phyloP scores from a whole-genome alignment of 202 grass and related monocot genomes.

The Cymbopogon flexuosus region DNA sequence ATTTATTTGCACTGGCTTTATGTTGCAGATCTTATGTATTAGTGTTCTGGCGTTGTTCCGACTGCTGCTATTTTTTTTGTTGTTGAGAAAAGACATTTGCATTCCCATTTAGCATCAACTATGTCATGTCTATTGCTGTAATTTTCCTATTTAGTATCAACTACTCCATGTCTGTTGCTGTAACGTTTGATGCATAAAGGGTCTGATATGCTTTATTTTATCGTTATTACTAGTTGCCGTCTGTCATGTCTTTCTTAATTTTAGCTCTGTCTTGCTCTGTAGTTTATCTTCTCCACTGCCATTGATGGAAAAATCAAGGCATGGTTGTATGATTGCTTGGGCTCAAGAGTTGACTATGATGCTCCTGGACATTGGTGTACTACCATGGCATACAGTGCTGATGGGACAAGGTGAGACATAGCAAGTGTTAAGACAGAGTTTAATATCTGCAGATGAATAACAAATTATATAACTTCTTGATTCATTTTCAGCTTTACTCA shows the following conservation, averaged over 20 bases:
- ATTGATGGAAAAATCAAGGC: conserved; percentile 99
- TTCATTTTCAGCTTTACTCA: conserved; percentile 13
- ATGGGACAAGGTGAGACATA: conserved; percentile 68
- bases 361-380: conserved; percentile 99
- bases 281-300: conserved; percentile 99
- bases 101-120: conserved; percentile 7
- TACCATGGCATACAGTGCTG: conserved; percentile 93
- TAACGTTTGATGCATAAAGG: neutral
- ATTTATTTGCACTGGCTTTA: conserved; percentile 7
- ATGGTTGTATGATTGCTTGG: conserved; percentile 97
- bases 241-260: conserved; percentile 15
- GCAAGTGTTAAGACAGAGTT: neutral
- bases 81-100: neutral
- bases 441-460: neutral
- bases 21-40: neutral
- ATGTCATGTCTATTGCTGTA: neutral
- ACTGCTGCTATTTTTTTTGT: neutral
- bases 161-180: neutral
- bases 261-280: conserved; percentile 18
- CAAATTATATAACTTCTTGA: neutral
- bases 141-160: conserved; percentile 2
- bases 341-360: conserved; percentile 98
- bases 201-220: neutral
- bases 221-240: neutral
- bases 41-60: conserved; percentile 8